A percentile compares a stretch with the other conserved stretches of the same genome.
Conservation (phyloP, 768 basidiomycete genomes). For the Leccinum imitatum region DNA sequence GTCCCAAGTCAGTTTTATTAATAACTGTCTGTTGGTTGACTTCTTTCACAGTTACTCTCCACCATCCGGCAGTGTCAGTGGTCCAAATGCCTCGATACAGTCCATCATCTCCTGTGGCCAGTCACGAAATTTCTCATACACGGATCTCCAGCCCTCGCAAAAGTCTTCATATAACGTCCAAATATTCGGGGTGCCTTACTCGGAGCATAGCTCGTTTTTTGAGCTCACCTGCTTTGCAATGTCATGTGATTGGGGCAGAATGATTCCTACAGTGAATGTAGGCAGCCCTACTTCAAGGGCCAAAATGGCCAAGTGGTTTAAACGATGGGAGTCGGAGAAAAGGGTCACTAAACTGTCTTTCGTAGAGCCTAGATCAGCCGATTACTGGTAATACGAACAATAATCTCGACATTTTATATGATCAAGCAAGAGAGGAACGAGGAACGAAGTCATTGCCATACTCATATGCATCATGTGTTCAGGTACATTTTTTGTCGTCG, state of each 20-base stretch:
- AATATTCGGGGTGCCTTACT: slow-evolving; percentile 86
- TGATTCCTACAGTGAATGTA: slow-evolving; percentile 96
- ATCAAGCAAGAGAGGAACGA: not conserved
- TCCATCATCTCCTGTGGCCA: slow-evolving; percentile 69
- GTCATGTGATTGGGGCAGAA: slow-evolving; percentile 79
- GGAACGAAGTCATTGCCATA: slow-evolving; percentile 4
- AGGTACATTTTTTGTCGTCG: slow-evolving; percentile 20
- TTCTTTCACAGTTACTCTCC: slow-evolving; percentile 54
- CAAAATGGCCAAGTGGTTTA: slow-evolving; percentile 90
- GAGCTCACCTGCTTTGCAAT: slow-evolving; percentile 95
- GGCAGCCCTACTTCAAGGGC: slow-evolving; percentile 67
- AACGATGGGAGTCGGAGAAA: slow-evolving; percentile 84
- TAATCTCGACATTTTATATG: too few relatives aligned
- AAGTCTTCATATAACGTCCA: slow-evolving; percentile 70
- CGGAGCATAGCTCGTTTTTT: slow-evolving; percentile 94
- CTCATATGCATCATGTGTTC: slow-evolving; percentile 17
- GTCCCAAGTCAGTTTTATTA: slow-evolving; percentile 28
- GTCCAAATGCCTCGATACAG: slow-evolving; percentile 61
- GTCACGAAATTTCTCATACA: slow-evolving; percentile 63
- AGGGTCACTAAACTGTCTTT: slow-evolving; percentile 44
- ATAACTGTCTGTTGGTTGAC: slow-evolving; percentile 3
- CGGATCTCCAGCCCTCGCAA: slow-evolving; percentile 63
- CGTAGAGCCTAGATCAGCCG: slow-evolving; percentile 38
- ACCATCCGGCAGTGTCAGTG: slow-evolving; percentile 62
- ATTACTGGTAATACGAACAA: slow-evolving; percentile 44